Evolutionary conservation across 257 asterid species (phyloP), one percentile per base, ranked within the genome.

Genomic region (Gynochthodes officinalis): DNA sequence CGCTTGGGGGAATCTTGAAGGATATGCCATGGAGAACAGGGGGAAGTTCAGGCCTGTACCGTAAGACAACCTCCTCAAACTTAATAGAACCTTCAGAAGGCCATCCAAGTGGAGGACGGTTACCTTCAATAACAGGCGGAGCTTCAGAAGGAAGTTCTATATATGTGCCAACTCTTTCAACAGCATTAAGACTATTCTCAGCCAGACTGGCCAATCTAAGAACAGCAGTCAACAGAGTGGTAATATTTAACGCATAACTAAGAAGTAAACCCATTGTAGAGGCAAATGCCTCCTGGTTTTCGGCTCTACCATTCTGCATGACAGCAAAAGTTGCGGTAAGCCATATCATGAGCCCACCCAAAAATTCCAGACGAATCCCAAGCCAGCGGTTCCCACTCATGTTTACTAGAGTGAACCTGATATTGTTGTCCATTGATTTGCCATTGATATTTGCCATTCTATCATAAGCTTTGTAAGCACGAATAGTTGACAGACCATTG

Each of bases 311-410:
- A 53, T 94, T 91, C 82, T 94, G 97, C 89, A 91, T 18, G 55
- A 94, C 99, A 58, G 99, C 99, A 75, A 94, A 94, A 52, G 99
- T 89, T 48, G 99, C 99, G 4, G 97, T 88, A 44, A 94, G 81
- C 99, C 99, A 94, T 48, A 94, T 94, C 99, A 94, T 94, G 49
- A 94, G 18, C 63, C 99, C 99, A 52, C 99, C 99, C 30, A 94
- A 83, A 19, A 97, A 89, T 80, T 94, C 99, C 33, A 94, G 78
- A 58, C 99, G 96, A 67, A 94, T 88, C 44, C 82, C 96, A 48
- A 94, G 97, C 99, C 99, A 94, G 57, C 99, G 97, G 78, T 94
- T 94, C 33, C 96, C 96, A 40, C 97, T 86, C 86, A 94, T 91
- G 85, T 32, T 89, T 59, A 88, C 97, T 23, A 94, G 99, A 54